These are phyloP conservation scores for Tylopilus cervinicoccineus DNA, from an alignment of 768 basidiomycete genomes.

Conservation along the genomic window DNA sequence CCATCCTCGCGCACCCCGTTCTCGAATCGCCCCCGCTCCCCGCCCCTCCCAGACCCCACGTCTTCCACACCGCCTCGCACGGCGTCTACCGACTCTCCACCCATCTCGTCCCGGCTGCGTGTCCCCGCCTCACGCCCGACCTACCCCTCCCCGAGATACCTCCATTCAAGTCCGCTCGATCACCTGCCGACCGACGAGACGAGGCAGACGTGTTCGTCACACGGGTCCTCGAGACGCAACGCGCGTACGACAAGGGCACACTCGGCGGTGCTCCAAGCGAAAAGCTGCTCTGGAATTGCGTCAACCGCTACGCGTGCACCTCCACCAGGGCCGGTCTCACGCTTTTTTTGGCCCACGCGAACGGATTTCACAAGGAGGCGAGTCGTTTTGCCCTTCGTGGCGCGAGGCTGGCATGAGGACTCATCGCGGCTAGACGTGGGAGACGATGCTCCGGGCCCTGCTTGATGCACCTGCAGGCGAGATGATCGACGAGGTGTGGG, in stretches of 20 bases:
- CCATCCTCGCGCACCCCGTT: slow-evolving; percentile 12
- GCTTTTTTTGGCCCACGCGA: slow-evolving; percentile 77
- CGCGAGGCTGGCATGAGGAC: not conserved
- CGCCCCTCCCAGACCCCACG: slow-evolving; percentile 12
- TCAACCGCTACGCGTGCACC: slow-evolving; percentile 60
- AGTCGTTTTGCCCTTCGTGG: slow-evolving; percentile 11
- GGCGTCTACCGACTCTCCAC: slow-evolving; percentile 24
- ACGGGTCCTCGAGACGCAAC: slow-evolving; percentile 18
- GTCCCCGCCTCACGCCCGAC: slow-evolving; percentile 22
- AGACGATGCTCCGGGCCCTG: slow-evolving; percentile 56
- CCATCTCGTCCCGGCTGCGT: slow-evolving; percentile 29
- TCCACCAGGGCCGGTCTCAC: slow-evolving; percentile 39
- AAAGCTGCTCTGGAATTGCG: slow-evolving; percentile 59
- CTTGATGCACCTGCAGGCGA: slow-evolving; percentile 39
- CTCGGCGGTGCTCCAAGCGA: slow-evolving; percentile 15
- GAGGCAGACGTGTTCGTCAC: slow-evolving; percentile 11
- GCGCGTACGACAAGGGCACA: slow-evolving; percentile 10
- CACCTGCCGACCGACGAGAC: slow-evolving; percentile 8
- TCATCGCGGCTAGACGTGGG: slow-evolving; percentile 62
- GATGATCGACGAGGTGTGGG: slow-evolving; percentile 71
- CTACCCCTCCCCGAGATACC: slow-evolving; percentile 23
- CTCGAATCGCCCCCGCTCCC: slow-evolving; percentile 19
- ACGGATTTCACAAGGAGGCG: slow-evolving; percentile 87
- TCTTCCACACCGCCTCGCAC: slow-evolving; percentile 18
- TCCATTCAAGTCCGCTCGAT: not conserved